phyloP scores from a whole-genome alignment of 192 early-diverging fungal species.

The Pecoramyces ruminantium region DNA sequence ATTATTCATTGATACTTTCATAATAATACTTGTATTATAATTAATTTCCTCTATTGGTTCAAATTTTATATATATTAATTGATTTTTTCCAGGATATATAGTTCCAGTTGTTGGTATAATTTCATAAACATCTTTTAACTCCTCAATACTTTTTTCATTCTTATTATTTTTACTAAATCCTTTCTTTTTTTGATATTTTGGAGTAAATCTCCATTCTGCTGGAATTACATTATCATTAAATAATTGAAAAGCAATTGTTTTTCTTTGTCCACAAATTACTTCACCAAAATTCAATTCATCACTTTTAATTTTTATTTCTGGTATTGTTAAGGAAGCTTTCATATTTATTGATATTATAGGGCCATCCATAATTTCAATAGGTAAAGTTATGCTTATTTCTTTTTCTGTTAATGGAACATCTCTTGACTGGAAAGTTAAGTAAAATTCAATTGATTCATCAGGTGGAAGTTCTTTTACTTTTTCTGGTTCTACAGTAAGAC shows the following conservation, averaged over 20 bases:
- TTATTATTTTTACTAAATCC: background rate
- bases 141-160: background rate
- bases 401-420: slow-evolving; percentile 10
- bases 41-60: slow-evolving; percentile 19
- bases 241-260: slow-evolving; percentile 18
- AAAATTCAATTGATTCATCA: slow-evolving; percentile 18
- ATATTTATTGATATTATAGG: slow-evolving; percentile 21
- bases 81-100: slow-evolving; percentile 24
- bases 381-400: slow-evolving; percentile 15
- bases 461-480: slow-evolving; percentile 24
- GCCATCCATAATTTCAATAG: slow-evolving; percentile 23
- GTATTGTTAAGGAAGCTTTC: slow-evolving; percentile 25
- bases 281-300: slow-evolving; percentile 30
- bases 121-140: background rate
- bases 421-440: slow-evolving; percentile 19
- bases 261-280: slow-evolving; percentile 25
- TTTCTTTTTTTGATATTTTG: background rate
- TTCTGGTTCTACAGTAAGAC: slow-evolving; percentile 33
- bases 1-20: slow-evolving; percentile 29
- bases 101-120: slow-evolving; percentile 18
- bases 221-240: slow-evolving; percentile 22
- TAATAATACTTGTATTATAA: slow-evolving; percentile 17
- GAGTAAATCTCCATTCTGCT: slow-evolving; percentile 26
- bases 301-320: slow-evolving; percentile 18
- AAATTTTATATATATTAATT: slow-evolving; percentile 17